A percentile compares a stretch with the other conserved stretches of the same genome.
Conservation (phyloP, 768 basidiomycete genomes). For the Leccinellum luteum region DNA sequence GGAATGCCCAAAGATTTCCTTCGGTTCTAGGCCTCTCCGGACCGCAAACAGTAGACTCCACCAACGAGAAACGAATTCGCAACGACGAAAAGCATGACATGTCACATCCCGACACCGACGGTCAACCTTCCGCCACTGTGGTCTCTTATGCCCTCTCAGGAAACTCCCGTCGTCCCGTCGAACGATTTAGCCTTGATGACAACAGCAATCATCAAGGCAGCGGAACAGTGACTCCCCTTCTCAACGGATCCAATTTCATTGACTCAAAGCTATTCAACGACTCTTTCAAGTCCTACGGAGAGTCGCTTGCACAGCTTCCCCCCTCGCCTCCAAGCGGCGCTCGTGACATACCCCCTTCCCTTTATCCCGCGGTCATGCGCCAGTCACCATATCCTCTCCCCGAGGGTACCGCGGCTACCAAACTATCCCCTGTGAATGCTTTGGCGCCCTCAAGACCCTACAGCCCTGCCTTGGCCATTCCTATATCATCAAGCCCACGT, state of each 20-base stretch:
- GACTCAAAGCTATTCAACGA: conserved; percentile 30
- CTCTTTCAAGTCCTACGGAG: conserved; percentile 33
- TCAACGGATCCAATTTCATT: conserved; percentile 25
- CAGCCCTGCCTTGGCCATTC: conserved; percentile 37
- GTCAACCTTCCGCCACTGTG: conserved; percentile 29
- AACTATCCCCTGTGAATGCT: conserved; percentile 49
- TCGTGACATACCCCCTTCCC: conserved; percentile 31
- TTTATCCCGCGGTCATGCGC: conserved; percentile 42
- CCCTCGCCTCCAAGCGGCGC: conserved; percentile 20
- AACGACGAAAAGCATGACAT: conserved; percentile 24
- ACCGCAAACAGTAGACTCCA: conserved; percentile 15
- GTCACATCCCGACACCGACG: conserved; percentile 12
- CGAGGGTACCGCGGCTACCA: conserved; percentile 34
- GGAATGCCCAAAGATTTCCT: conserved; percentile 13
- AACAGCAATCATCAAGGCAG: conserved; percentile 17
- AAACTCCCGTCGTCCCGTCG: conserved; percentile 44
- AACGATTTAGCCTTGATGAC: conserved; percentile 54
- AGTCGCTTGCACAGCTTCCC: conserved; percentile 21
- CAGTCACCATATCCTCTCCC: conserved; percentile 45
- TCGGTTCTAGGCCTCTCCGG: conserved; percentile 13
- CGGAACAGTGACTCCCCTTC: conserved; percentile 17
- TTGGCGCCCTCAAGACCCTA: conserved; percentile 59
- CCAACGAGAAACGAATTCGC: conserved; percentile 22
- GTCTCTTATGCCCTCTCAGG: conserved; percentile 47
- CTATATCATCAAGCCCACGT: conserved; percentile 64